Conservation (phyloP, 495 filamentous ascomycete genomes). For the Aspergillus bridgeri region DNA sequence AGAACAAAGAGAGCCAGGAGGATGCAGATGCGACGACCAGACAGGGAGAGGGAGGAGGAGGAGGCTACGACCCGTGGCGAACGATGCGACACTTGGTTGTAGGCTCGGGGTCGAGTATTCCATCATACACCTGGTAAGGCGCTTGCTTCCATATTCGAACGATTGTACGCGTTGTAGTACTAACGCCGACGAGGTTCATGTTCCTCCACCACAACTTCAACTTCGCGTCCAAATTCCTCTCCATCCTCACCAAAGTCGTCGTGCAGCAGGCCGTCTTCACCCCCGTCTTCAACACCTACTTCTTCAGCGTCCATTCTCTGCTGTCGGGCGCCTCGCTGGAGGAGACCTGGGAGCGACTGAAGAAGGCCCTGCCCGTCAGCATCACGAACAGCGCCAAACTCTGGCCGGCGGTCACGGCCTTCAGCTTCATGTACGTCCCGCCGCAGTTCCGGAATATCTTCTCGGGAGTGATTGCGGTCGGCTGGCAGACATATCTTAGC, state of each 20-base stretch:
- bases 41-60: too few relatives aligned
- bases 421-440: slow-evolving; percentile 80
- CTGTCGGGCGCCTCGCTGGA: slow-evolving; percentile 53
- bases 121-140: slow-evolving; percentile 71
- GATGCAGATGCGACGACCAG: slow-evolving; percentile 6
- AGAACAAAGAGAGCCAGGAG: slow-evolving; percentile 3
- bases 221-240: slow-evolving; percentile 66
- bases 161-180: neutral
- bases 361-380: slow-evolving; percentile 70
- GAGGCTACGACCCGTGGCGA: slow-evolving; percentile 65
- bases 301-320: slow-evolving; percentile 80
- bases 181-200: slow-evolving; percentile 61
- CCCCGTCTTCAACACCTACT: slow-evolving; percentile 85
- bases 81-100: slow-evolving; percentile 71
- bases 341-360: slow-evolving; percentile 66
- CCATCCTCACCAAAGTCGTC: slow-evolving; percentile 68
- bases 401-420: slow-evolving; percentile 85
- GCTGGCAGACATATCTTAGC: slow-evolving; percentile 89
- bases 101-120: slow-evolving; percentile 67
- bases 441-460: slow-evolving; percentile 77
- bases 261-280: slow-evolving; percentile 83
- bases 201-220: slow-evolving; percentile 80
- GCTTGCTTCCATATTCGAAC: neutral
- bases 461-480: slow-evolving; percentile 70
- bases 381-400: slow-evolving; percentile 79